These are phyloP conservation scores for Yamadazyma tumulicola DNA, from an alignment of 805 yeast species.

Conservation along the genomic window DNA sequence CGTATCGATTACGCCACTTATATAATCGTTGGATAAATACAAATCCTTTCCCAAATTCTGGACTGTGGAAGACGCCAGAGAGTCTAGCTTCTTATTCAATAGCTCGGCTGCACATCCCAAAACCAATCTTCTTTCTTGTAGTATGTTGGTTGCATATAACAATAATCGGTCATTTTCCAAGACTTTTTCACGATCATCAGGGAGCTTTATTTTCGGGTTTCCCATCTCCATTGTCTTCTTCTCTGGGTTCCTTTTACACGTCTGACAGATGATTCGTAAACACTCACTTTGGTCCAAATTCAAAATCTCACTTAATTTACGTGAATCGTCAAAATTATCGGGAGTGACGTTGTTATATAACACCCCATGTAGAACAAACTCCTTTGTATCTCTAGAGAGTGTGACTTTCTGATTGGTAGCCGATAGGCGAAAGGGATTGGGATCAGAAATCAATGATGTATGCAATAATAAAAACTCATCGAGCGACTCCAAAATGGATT, in stretches of 20 bases:
- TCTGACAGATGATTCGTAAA: conserved; percentile 44
- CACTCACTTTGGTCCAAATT: conserved; percentile 43
- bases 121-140: conserved; percentile 51
- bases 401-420: background rate
- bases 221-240: conserved; percentile 19
- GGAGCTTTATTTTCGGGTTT: conserved; percentile 24
- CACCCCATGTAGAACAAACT: conserved; percentile 39
- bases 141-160: conserved; percentile 36
- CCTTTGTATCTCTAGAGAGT: conserved; percentile 15
- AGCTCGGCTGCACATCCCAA: conserved; percentile 44
- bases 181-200: conserved; percentile 32
- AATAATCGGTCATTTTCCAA: conserved; percentile 26
- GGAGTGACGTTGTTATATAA: conserved; percentile 33
- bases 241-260: conserved; percentile 36
- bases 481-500: conserved; percentile 31
- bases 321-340: conserved; percentile 35
- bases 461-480: conserved; percentile 38
- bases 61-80: conserved; percentile 24
- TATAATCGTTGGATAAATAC: conserved; percentile 29
- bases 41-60: conserved; percentile 39
- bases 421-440: conserved; percentile 25
- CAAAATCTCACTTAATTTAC: conserved; percentile 35
- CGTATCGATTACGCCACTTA: conserved; percentile 16
- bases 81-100: conserved; percentile 38
- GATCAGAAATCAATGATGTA: conserved; percentile 24